Conservation (phyloP, 768 basidiomycete genomes). For the Tylopilus balloui region DNA sequence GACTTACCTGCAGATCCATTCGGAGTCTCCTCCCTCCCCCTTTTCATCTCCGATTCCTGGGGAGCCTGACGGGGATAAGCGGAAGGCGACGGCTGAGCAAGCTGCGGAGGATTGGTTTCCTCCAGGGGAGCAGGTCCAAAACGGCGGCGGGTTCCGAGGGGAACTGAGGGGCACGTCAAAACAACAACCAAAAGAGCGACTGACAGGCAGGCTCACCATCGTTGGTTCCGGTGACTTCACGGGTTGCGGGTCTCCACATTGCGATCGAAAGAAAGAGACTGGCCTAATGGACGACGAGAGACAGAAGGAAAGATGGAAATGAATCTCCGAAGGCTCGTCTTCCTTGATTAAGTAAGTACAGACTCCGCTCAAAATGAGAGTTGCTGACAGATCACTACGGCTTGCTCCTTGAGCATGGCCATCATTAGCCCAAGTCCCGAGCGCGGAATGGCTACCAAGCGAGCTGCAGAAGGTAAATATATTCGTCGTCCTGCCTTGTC, state of each 20-base stretch:
- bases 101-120: constrained; percentile 75
- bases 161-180: constrained; percentile 44
- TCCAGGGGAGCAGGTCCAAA: constrained; percentile 87
- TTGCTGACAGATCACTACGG: constrained; percentile 26
- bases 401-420: not conserved
- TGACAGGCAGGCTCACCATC: constrained; percentile 57
- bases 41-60: constrained; percentile 55
- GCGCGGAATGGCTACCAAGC: constrained; percentile 36
- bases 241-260: constrained; percentile 89
- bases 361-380: constrained; percentile 32
- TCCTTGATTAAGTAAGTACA: constrained; percentile 23
- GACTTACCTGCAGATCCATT: constrained; percentile 75
- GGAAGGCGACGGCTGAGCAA: constrained; percentile 83
- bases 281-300: constrained; percentile 8
- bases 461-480: constrained; percentile 37
- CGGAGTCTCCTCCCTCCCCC: constrained; percentile 66
- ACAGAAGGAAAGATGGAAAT: constrained; percentile 26
- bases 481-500: not conserved
- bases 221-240: constrained; percentile 89
- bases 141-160: constrained; percentile 82
- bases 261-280: constrained; percentile 34
- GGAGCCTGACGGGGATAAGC: constrained; percentile 69
- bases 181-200: constrained; percentile 4
- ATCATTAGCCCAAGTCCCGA: too few species aligned
- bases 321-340: constrained; percentile 30